Evolutionary conservation across 1,284 basidiomycete species (phyloP), one percentile per base, ranked within the genome.

Genomic region (Ceratobasidium sp.): DNA sequence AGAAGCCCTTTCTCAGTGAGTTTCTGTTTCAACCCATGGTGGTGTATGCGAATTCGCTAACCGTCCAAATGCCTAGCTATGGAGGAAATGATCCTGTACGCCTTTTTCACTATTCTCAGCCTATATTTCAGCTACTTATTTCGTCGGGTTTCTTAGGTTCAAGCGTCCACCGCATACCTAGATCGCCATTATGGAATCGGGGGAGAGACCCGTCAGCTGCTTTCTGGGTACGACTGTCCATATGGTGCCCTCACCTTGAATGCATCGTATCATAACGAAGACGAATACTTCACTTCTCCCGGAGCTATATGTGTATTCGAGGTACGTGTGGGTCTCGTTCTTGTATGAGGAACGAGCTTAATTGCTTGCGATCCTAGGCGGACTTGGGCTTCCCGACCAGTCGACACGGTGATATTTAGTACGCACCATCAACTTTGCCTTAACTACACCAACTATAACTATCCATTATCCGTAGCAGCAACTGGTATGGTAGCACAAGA

Each of bases 181-280:
- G 92, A 92, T 80, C 85, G 90, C 6, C 89, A 88, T 81, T 92
- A 91, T 79, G 91, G 91, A 46, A 91, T 92, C 89, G 84, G 83
- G n/a, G 64, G 59, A 38, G 48, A 64, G 40, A 40, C 77, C 57
- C 50, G 68, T 12, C 64, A 61, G 48, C 38, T 78, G 1, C 59
- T 78, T 9, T 70, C 61, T 46, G 89, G 89, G 0, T 92, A 92
- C 82, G 91, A 93, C 82, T 92, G 91, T 80, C 91, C 91, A 2
- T 83, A 88, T 79, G 89, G 91, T 71, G 88, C 91, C 0, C 84
- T 89, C 15, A 90, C 87, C 81, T 84, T 93, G 4, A 89, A 90
- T 5, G 89, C 89, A 0, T 90, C 88, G 1, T 89, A 89, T 0
- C 87, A 89, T 82, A 84, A 85, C 23, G 84, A 79, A 84, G 57